Evolutionary conservation across 1,284 basidiomycete genomes (phyloP).

Genomic region (Stygiomarasmius scandens): DNA sequence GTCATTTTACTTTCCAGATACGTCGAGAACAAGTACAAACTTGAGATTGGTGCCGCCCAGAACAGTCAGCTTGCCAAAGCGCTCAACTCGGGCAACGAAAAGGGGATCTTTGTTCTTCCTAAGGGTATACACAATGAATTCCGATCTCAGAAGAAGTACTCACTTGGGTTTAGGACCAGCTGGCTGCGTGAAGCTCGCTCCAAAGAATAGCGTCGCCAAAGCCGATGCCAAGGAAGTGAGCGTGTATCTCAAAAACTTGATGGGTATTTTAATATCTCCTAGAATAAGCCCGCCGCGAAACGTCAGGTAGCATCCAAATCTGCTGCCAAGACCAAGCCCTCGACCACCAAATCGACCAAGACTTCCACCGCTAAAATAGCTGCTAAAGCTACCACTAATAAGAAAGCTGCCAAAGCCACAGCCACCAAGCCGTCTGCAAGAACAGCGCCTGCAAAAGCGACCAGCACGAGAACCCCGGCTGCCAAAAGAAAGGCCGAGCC

Average conservation of each 20-base stretch:
- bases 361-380: slow-evolving; percentile 16
- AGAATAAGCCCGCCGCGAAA: slow-evolving; percentile 63
- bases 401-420: slow-evolving; percentile 21
- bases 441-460: slow-evolving; percentile 23
- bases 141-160: slow-evolving; percentile 3
- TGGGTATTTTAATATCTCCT: slow-evolving; percentile 19
- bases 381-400: slow-evolving; percentile 21
- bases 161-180: slow-evolving; percentile 52
- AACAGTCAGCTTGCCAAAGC: slow-evolving; percentile 82
- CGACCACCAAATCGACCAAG: slow-evolving; percentile 24
- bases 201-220: slow-evolving; percentile 59
- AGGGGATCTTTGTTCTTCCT: slow-evolving; percentile 80
- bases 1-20: slow-evolving; percentile 48
- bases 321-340: slow-evolving; percentile 20
- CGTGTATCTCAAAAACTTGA: neutral
- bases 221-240: slow-evolving; percentile 54
- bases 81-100: slow-evolving; percentile 79
- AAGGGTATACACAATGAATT: slow-evolving; percentile 63
- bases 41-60: slow-evolving; percentile 79
- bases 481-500: neutral
- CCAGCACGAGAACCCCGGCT: slow-evolving; percentile 16
- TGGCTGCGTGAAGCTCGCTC: slow-evolving; percentile 85
- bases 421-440: slow-evolving; percentile 1
- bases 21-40: slow-evolving; percentile 79
- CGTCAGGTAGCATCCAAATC: slow-evolving; percentile 3